Evolutionary conservation across 768 basidiomycete species (phyloP).

Genomic region (Punctularia strigosozonata): DNA sequence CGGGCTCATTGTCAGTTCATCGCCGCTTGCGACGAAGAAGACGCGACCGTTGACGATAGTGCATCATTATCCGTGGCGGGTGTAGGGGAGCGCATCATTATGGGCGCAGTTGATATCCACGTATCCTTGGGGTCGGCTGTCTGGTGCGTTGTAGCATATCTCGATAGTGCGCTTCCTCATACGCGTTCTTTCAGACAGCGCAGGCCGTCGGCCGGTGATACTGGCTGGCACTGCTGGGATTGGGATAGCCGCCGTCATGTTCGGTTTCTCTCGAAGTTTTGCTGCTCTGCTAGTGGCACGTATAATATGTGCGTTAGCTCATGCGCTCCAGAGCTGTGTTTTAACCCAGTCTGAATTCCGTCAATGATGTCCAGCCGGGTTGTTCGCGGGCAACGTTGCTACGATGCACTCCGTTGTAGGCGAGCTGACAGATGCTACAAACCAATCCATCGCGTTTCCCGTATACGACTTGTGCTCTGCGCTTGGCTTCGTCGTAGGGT

Average conservation of each 20-base stretch:
- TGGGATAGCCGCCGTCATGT: conserved; percentile 35
- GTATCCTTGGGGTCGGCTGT: conserved; percentile 51
- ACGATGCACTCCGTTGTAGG: conserved; percentile 54
- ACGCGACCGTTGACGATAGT: conserved; percentile 1
- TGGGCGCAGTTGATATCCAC: conserved; percentile 48
- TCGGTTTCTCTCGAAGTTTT: conserved; percentile 50
- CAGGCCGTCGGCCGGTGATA: conserved; percentile 57
- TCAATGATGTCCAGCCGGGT: conserved; percentile 40
- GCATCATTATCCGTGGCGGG: too few species aligned
- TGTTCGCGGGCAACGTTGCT: conserved; percentile 53
- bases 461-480: conserved; percentile 52
- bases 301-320: conserved; percentile 38
- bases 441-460: conserved; percentile 48
- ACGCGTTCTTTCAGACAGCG: too few species aligned
- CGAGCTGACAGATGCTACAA: conserved; percentile 53
- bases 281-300: conserved; percentile 36
- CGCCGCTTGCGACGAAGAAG: background rate
- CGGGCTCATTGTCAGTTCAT: conserved; percentile 42
- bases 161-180: too few species aligned
- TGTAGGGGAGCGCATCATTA: conserved; percentile 54
- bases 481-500: conserved; percentile 48
- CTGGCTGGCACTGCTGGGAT: conserved; percentile 39
- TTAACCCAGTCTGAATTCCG: background rate
- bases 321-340: background rate
- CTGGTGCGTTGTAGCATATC: too few species aligned